Evolutionary conservation across 1,284 basidiomycete species (phyloP).

Genomic region (Vanrija sp.): DNA sequence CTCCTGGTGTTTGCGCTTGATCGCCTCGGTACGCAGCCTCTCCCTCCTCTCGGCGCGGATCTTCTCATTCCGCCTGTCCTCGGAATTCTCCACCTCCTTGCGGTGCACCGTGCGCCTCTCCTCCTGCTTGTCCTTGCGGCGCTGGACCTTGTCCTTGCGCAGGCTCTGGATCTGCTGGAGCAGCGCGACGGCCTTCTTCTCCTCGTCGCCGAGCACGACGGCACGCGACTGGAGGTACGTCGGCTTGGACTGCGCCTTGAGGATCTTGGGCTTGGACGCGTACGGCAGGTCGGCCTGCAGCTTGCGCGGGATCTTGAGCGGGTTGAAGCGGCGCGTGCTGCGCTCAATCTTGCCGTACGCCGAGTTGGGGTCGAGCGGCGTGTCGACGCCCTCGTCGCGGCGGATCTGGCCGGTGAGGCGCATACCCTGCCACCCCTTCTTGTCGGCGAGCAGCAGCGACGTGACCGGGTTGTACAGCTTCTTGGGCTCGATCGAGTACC

Average conservation of each 20-base stretch:
- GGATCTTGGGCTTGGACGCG: conserved; percentile 83
- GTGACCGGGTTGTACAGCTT: conserved; percentile 97
- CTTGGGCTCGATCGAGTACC: conserved; percentile 92
- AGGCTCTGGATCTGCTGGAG: conserved; percentile 93
- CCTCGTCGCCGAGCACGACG: conserved; percentile 90
- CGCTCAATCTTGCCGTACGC: conserved; percentile 79
- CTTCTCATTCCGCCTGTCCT: conserved; percentile 71
- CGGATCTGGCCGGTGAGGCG: conserved; percentile 90
- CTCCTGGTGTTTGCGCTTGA: conserved; percentile 40
- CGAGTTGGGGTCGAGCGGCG: conserved; percentile 78
- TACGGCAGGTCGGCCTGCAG: conserved; percentile 86
- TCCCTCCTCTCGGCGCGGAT: conserved; percentile 69
- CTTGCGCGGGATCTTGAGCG: conserved; percentile 81
- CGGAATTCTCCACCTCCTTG: conserved; percentile 64
- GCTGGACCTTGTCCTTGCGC: conserved; percentile 75
- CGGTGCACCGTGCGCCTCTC: conserved; percentile 46
- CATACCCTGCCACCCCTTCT: conserved; percentile 83
- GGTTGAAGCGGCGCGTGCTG: conserved; percentile 79
- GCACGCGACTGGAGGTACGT: conserved; percentile 91
- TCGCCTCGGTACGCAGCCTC: conserved; percentile 51
- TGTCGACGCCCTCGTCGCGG: conserved; percentile 74
- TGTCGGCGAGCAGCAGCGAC: conserved; percentile 76
- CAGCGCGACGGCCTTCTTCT: conserved; percentile 86
- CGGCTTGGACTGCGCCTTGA: conserved; percentile 65
- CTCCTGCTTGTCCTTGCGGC: conserved; percentile 76